Conservation (phyloP, 257 asterid species). For the Lithospermum erythrorhizon region DNA sequence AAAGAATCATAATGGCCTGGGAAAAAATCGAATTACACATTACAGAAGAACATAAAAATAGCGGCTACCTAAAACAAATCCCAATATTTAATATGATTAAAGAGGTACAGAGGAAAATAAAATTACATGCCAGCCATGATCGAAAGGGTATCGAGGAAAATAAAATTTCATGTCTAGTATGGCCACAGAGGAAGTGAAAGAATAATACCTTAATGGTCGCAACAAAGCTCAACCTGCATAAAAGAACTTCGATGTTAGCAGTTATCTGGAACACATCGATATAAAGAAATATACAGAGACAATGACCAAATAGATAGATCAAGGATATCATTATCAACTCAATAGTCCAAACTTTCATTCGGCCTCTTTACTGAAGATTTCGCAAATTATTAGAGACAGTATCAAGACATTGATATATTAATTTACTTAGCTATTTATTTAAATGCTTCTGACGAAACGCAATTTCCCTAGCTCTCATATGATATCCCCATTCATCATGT, state of each 20-base stretch:
- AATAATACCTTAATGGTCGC: conserved; percentile 67
- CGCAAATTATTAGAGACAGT: background rate
- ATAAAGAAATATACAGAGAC: background rate
- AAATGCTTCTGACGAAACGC: background rate
- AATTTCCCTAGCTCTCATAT: too few species aligned
- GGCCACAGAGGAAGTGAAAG: conserved; percentile 1
- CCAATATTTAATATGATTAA: too few species aligned
- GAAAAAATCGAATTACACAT: too few species aligned
- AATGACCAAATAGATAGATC: background rate
- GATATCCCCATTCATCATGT: background rate
- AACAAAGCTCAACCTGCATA: conserved; percentile 80
- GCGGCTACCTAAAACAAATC: too few species aligned
- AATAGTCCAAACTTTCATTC: too few species aligned
- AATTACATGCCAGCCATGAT: too few species aligned
- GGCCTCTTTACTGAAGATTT: background rate
- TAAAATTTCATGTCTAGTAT: too few species aligned
- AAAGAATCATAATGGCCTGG: too few species aligned
- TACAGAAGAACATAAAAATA: too few species aligned
- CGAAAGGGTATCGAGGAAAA: too few species aligned
- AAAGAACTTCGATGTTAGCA: conserved; percentile 1
- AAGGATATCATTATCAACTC: background rate
- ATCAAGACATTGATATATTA: background rate
- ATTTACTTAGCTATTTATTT: background rate
- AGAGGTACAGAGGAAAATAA: too few species aligned
- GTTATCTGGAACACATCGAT: background rate